These are phyloP conservation scores for Hyaloscypha variabilis DNA, from an alignment of 495 filamentous ascomycete species.

Conservation along the genomic window DNA sequence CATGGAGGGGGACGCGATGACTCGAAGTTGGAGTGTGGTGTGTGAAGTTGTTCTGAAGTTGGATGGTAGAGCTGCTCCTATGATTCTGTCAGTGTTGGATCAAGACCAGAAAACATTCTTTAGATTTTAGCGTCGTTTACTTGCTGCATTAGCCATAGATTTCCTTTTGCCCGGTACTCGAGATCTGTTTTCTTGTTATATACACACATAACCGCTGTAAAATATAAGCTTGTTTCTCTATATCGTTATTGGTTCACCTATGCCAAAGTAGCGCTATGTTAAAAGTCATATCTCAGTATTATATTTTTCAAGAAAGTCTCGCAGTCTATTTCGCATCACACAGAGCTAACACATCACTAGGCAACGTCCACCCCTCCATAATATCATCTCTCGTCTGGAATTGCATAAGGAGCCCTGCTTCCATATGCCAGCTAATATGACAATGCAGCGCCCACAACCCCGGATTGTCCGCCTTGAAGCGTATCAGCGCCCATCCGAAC, in stretches of 20 bases:
- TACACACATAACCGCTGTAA: neutral
- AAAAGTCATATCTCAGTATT: neutral
- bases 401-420: conserved; percentile 67
- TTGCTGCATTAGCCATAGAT: neutral
- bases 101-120: no score
- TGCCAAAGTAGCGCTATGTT: neutral
- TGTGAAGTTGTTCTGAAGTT: no score
- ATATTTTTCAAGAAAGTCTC: neutral
- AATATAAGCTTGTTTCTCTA: neutral
- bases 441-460: conserved; percentile 84
- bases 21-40: no score
- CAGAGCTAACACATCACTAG: conserved; percentile 41
- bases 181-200: neutral
- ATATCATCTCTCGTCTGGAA: conserved; percentile 47
- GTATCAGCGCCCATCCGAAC: conserved; percentile 58
- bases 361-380: conserved; percentile 43
- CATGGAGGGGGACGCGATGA: no score
- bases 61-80: no score
- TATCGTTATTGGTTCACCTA: neutral
- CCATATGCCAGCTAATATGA: conserved; percentile 81
- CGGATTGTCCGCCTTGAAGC: conserved; percentile 69
- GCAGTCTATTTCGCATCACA: conserved; percentile 28
- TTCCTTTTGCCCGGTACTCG: neutral
- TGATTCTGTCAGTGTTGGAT: no score
- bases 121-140: neutral